Conservation (phyloP, 2,329 filamentous ascomycete genomes). For the Tolypocladium ovalisporum region DNA sequence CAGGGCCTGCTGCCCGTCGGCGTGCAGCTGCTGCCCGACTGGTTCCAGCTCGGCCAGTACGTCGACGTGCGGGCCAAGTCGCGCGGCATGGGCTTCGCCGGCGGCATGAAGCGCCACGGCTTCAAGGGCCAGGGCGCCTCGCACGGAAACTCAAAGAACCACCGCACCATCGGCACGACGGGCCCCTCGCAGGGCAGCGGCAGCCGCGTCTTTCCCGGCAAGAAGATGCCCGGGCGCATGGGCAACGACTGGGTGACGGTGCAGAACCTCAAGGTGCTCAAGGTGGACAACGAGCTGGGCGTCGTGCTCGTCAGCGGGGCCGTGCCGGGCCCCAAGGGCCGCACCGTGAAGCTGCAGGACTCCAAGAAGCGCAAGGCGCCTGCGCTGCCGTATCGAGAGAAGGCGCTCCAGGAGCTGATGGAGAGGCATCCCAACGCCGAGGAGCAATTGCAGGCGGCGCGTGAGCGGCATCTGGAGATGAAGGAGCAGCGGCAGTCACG, state of each 20-base stretch:
- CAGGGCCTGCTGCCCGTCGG: constrained; percentile 68
- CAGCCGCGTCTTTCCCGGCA: constrained; percentile 85
- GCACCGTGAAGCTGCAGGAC: constrained; percentile 77
- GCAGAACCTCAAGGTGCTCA: constrained; percentile 82
- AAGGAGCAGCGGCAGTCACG: constrained; percentile 34
- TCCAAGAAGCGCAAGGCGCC: constrained; percentile 70
- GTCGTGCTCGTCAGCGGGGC: constrained; percentile 80
- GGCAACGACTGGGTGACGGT: constrained; percentile 79
- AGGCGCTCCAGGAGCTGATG: constrained; percentile 29
- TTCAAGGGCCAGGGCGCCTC: constrained; percentile 81
- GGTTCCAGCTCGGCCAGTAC: constrained; percentile 85
- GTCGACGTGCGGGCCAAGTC: constrained; percentile 74
- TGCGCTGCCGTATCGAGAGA: constrained; percentile 35
- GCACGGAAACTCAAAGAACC: constrained; percentile 92
- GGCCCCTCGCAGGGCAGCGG: constrained; percentile 87
- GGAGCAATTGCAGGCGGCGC: constrained; percentile 34
- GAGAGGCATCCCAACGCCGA: constrained; percentile 37
- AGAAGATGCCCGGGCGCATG: constrained; percentile 98
- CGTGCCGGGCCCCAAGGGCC: constrained; percentile 80
- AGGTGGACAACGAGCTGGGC: constrained; percentile 78
- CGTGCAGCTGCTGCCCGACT: constrained; percentile 66
- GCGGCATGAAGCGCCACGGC: constrained; percentile 95
- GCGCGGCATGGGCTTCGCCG: constrained; percentile 86
- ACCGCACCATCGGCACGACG: constrained; percentile 82
- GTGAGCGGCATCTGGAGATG: constrained; percentile 40